Base-by-base conservation (phyloP, 2,329 filamentous ascomycete species). In the Penicillium italicum region DNA sequence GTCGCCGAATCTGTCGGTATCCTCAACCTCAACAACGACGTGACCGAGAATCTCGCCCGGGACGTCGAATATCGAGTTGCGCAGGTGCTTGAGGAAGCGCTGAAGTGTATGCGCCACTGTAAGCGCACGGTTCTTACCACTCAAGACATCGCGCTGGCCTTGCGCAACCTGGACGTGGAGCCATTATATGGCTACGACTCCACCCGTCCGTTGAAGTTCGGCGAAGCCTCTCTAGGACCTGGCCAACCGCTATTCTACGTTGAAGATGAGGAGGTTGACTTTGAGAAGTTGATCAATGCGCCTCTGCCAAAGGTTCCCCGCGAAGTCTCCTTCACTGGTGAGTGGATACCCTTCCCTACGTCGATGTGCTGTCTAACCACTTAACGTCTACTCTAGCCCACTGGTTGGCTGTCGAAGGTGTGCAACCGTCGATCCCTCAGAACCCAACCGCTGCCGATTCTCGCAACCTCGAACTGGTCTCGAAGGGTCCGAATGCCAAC, bases 221-320 rank as follows among this genome's bases (percentile, higher is more conserved):
- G 94, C 49, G 94, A 99, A 75, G 94, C 94, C 3, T 95, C 90
- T 55, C 79, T 99, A 58, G 94, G 94, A 0, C 91, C 92, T 14
- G 92, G 93, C 10, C 94, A 99, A 75, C 91, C 93, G 50, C 79
- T 99, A 22, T 99, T 93, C 75, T 99, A 99, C 72, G 89, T 99
- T 36, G 94, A 99, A 70, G 94, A 99, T 72, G 94, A 99, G 70
- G 94, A 99, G 78, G 88, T 97, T 52, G 94, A 99, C 74, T 97
- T 99, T 70, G 94, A 99, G 78, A 97, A 97, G 79, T 80, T 99
- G 63, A 97, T 99, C 72, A 99, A 99, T 76, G 91, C 91, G 62
- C 90, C 94, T 5, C 76, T 99, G 63, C 94, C 94, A 26, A 97
- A 95, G 74, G 92, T 99, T 30, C 94, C 94, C 33, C 83, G 93